phyloP scores from a whole-genome alignment of 345 rosid genomes.

The Rhodamnia argentea region DNA sequence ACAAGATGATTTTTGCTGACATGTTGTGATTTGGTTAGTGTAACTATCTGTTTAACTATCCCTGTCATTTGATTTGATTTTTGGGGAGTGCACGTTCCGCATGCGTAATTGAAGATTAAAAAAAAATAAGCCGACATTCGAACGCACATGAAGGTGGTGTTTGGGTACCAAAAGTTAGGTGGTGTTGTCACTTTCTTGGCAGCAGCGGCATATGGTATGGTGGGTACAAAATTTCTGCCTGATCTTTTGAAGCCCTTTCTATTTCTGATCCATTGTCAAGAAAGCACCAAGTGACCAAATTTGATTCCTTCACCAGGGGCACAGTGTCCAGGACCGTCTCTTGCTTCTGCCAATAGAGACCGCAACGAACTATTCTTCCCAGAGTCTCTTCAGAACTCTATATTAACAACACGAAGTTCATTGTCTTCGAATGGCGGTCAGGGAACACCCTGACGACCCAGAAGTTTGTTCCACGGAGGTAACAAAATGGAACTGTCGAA shows the following conservation, averaged over 20 bases:
- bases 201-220: background rate
- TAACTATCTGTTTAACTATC: too few relatives aligned
- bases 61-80: too few relatives aligned
- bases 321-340: constrained; percentile 15
- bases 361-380: constrained; percentile 75
- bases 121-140: background rate
- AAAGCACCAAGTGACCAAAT: constrained; percentile 80
- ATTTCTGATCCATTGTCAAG: constrained; percentile 75
- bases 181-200: constrained; percentile 13
- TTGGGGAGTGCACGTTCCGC: too few relatives aligned
- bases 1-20: too few relatives aligned
- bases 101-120: too few relatives aligned
- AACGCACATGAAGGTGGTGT: background rate
- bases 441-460: constrained; percentile 60
- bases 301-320: constrained; percentile 33
- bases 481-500: background rate
- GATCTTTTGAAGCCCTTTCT: constrained; percentile 36
- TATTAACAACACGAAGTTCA: constrained; percentile 50
- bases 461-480: background rate
- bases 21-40: too few relatives aligned
- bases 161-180: background rate
- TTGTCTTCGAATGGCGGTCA: constrained; percentile 61
- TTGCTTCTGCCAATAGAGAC: constrained; percentile 61
- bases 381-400: constrained; percentile 89
- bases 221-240: background rate